A percentile compares a stretch with the other conserved stretches of the same genome.
phyloP scores from a whole-genome alignment of 1,284 basidiomycete genomes.

The Cronartium ribicola region DNA sequence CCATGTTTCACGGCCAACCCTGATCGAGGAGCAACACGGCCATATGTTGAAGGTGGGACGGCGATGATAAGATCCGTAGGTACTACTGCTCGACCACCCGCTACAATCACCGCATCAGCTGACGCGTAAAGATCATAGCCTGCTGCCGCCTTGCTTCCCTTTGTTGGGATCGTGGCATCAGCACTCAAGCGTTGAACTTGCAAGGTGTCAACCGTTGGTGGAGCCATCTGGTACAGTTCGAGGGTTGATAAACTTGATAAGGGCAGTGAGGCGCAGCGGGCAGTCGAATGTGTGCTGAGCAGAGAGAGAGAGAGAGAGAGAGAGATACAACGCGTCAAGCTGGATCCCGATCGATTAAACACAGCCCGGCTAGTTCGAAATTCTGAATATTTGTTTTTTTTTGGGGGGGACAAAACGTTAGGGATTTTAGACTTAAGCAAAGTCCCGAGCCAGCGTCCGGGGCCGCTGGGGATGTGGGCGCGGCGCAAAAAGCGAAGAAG shows the following conservation, averaged over 20 bases:
- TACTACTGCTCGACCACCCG: slow-evolving; percentile 63
- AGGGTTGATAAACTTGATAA: neutral
- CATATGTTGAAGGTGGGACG: slow-evolving; percentile 87
- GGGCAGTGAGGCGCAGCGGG: neutral
- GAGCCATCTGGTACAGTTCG: neutral
- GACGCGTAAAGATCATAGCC: slow-evolving; percentile 92
- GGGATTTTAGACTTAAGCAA: too few species aligned
- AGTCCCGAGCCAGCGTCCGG: too few species aligned
- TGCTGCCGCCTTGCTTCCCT: slow-evolving; percentile 78
- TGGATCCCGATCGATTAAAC: neutral
- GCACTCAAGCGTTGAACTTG: slow-evolving; percentile 73
- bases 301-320: neutral
- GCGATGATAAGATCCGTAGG: slow-evolving; percentile 88
- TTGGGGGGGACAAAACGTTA: too few species aligned
- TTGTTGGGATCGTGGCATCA: slow-evolving; percentile 76
- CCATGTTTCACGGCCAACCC: slow-evolving; percentile 91
- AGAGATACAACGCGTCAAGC: neutral
- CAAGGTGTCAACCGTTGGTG: slow-evolving; percentile 10
- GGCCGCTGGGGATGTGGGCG: too few species aligned
- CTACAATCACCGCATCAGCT: slow-evolving; percentile 6
- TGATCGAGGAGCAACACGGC: slow-evolving; percentile 87
- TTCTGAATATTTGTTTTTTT: too few species aligned
- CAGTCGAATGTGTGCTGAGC: neutral
- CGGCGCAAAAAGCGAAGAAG: too few species aligned
- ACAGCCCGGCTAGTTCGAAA: too few species aligned